Evolutionary conservation across 768 basidiomycete species (phyloP).

Genomic region (Lactarius akahatsu): DNA sequence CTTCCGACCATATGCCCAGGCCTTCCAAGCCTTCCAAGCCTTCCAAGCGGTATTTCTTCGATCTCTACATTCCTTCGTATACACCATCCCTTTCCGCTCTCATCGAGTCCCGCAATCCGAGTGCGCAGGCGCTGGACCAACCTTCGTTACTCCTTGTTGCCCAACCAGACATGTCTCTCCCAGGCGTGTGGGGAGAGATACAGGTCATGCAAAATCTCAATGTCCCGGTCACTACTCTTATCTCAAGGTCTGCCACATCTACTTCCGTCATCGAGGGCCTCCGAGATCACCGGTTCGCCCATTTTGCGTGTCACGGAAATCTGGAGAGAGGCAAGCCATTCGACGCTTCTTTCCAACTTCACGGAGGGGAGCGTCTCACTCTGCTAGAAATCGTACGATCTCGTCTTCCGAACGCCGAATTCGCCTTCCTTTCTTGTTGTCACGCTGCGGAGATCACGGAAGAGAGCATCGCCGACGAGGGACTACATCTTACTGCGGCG

Average conservation of each 20-base stretch:
- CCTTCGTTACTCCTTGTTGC: slow-evolving; percentile 14
- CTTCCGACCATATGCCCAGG: background rate
- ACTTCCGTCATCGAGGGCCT: background rate
- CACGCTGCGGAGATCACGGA: slow-evolving; percentile 13
- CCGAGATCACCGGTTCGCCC: background rate
- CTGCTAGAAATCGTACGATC: background rate
- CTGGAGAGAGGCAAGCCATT: background rate
- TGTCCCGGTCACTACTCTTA: background rate
- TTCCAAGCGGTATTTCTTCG: slow-evolving; percentile 7
- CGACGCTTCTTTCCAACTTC: background rate
- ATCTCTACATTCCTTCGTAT: slow-evolving; percentile 9
- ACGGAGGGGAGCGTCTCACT: background rate
- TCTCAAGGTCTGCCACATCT: background rate
- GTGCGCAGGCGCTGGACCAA: background rate
- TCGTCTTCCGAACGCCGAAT: slow-evolving; percentile 10
- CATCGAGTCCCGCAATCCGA: background rate
- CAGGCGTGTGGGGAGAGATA: background rate
- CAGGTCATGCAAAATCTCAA: background rate
- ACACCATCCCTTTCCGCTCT: slow-evolving; percentile 3
- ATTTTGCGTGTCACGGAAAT: background rate
- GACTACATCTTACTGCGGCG: slow-evolving; percentile 19
- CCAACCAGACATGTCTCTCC: background rate
- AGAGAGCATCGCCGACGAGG: slow-evolving; percentile 16
- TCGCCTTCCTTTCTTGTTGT: slow-evolving; percentile 17
- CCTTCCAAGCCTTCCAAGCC: background rate